Evolutionary conservation across 2,329 filamentous ascomycete genomes (phyloP).

Genomic region (Akanthomyces lecanii): DNA sequence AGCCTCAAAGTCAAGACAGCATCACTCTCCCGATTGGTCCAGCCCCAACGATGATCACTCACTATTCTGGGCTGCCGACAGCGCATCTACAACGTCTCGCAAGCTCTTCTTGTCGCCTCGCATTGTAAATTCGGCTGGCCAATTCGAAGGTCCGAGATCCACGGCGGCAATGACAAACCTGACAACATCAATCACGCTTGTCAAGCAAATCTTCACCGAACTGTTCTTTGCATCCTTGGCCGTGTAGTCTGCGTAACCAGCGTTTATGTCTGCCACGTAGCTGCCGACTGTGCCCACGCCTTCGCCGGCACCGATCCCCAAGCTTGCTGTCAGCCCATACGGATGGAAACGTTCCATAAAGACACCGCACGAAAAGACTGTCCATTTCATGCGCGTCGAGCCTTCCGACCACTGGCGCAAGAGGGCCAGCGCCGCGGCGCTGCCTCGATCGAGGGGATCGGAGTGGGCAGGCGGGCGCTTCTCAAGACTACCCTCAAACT

Average conservation of each 20-base stretch:
- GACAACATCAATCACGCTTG: slow-evolving; percentile 65
- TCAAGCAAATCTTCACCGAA: slow-evolving; percentile 59
- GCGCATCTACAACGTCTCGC: slow-evolving; percentile 51
- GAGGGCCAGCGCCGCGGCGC: slow-evolving; percentile 51
- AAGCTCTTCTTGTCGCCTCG: slow-evolving; percentile 62
- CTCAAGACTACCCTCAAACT: slow-evolving; percentile 64
- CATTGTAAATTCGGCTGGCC: slow-evolving; percentile 67
- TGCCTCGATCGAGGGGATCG: slow-evolving; percentile 60
- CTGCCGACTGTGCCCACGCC: slow-evolving; percentile 56
- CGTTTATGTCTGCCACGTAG: slow-evolving; percentile 61
- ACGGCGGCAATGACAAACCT: slow-evolving; percentile 67
- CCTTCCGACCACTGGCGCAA: slow-evolving; percentile 49
- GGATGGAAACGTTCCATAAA: slow-evolving; percentile 73
- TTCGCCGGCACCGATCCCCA: slow-evolving; percentile 52
- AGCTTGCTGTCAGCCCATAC: slow-evolving; percentile 50
- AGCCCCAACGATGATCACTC: slow-evolving; percentile 19
- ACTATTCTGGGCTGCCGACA: slow-evolving; percentile 48
- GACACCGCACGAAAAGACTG: slow-evolving; percentile 68
- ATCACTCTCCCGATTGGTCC: slow-evolving; percentile 7
- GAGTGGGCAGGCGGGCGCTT: slow-evolving; percentile 43
- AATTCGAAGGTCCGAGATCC: slow-evolving; percentile 54
- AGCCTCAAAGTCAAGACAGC: not conserved
- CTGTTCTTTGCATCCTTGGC: slow-evolving; percentile 47
- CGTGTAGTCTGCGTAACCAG: slow-evolving; percentile 56
- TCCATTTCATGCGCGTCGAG: slow-evolving; percentile 55